Base-by-base conservation (phyloP, 2,329 filamentous ascomycete species). In the Pestalotiopsis sp. region DNA sequence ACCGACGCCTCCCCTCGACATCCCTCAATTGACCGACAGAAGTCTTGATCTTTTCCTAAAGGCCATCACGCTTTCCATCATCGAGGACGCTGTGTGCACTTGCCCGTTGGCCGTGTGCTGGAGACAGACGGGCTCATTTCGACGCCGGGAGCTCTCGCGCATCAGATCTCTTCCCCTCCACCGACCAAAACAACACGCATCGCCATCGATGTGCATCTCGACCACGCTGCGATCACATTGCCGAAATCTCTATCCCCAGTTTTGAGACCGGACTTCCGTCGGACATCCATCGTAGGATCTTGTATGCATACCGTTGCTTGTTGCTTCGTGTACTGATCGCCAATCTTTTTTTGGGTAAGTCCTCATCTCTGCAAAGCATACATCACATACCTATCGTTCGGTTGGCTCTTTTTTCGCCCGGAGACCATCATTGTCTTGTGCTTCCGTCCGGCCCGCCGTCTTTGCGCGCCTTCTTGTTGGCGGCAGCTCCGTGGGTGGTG, bases 281-380 rank as follows among this genome's bases (percentile, higher is more conserved):
- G 68, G 49, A 72, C 72, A 76, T 74, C 73, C 70, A 71, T 69
- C 72, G 23, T 67, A 73, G 71, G 73, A 74, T 75, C 75, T 78
- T 82, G 75, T 82, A 83, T 82, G 78, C 71, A 77, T 83, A 82
- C 74, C 68, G 68, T 79, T 77, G 76, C 76, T 76, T 74, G 77
- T 79, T 74, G 74, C 73, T 76, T 76, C 76, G 75, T 77, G 79
- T 74, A 74, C 73, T 76, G 64, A 65, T 67, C 66, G 36, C 66
- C 73, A 68, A 23, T 62, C 63, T 63, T 73, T 74, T 52, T 75
- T 74, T 76, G 77, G 65, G 75, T 74, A 72, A 68, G 74, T 76
- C 14, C 23, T 49, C 11, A 20, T 27, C 62, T 52, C 38, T 64
- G 17, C 45, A 20, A 6, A 20, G 31, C 31, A 36, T 36, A 36